Evolutionary conservation across 768 basidiomycete genomes (phyloP), one percentile per base, ranked within the genome.

Genomic region (Xerocomellus dryophilus): DNA sequence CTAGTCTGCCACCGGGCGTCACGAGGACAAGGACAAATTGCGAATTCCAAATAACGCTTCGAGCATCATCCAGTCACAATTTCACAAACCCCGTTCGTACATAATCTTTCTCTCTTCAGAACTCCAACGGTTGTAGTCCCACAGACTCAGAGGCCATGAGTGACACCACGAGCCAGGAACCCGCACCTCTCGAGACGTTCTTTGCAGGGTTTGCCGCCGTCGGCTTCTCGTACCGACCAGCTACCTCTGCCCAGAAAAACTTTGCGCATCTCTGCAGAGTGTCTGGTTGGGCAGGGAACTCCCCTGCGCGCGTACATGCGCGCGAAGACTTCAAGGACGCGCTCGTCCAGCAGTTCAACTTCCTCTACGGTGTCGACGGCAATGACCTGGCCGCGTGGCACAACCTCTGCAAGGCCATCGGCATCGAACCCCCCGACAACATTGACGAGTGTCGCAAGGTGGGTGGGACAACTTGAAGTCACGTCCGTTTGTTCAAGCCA

Each of bases 281-380:
- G 1, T 51, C 49, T 1, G 36, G 41, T 12, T 67, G 61, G 61
- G 14, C 10, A 2, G 32, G 12, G 3, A 39, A 51, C 18, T 43
- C 45, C 0, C 1, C 45, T 1, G 52, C 53, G 6, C 47, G 51
- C 8, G 1, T n/a, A 7, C 2, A 41, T 2, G 57, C 63, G 0
- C 51, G 45, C 8, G 2, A 12, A 4, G 43, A 23, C 12, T 66
- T 63, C 61, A 46, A 59, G 2, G 58, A 60, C 20, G 66, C 68
- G 7, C 61, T 68, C 35, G 57, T 65, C 1, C 46, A 66, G 32
- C 43, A 67, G 31, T 68, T 70, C 45, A 68, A 70, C 42, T 45
- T 50, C 14, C 23, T 60, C 29, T 68, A 57, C 17, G 66, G 68
- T 0, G 51, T 50, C 29, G 52, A 65, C 18, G 57, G 23, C 2